These are phyloP conservation scores for Garcia nutans DNA, from an alignment of 345 rosid species.

Conservation along the genomic window DNA sequence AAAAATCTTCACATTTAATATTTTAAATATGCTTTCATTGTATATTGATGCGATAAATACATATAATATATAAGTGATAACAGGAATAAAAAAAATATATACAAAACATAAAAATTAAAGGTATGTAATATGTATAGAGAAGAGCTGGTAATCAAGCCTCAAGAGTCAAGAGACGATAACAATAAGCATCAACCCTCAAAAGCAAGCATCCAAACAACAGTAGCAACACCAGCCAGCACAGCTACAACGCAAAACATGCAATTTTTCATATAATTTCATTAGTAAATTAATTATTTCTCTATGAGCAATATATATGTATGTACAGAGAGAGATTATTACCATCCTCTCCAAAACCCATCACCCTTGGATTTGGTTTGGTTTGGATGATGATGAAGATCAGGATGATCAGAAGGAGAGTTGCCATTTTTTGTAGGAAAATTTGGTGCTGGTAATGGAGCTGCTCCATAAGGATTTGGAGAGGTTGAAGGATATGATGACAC, in stretches of 20 bases:
- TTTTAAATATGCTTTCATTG: too few species aligned
- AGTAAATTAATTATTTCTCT: not conserved
- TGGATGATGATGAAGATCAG: not conserved
- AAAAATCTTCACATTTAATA: too few species aligned
- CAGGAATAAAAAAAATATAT: too few species aligned
- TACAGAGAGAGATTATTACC: not conserved
- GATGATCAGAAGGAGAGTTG: not conserved
- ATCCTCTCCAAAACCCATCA: slow-evolving; percentile 27
- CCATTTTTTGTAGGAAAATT: not conserved
- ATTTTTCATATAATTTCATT: not conserved
- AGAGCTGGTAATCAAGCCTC: too few species aligned
- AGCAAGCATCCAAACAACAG: slow-evolving; percentile 24
- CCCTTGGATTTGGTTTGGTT: slow-evolving; percentile 20
- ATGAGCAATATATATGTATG: not conserved
- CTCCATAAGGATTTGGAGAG: slow-evolving; percentile 5
- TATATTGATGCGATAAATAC: too few species aligned
- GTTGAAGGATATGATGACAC: not conserved
- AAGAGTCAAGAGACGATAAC: too few species aligned
- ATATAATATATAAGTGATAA: too few species aligned
- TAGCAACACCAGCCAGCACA: slow-evolving; percentile 27
- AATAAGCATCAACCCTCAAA: slow-evolving; percentile 2
- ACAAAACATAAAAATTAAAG: too few species aligned
- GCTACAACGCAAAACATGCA: not conserved
- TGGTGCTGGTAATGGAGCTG: slow-evolving; percentile 15
- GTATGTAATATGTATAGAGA: too few species aligned